phyloP scores from a whole-genome alignment of 176 grass and related monocot genomes.

The Cenchrus fungigraminus region DNA sequence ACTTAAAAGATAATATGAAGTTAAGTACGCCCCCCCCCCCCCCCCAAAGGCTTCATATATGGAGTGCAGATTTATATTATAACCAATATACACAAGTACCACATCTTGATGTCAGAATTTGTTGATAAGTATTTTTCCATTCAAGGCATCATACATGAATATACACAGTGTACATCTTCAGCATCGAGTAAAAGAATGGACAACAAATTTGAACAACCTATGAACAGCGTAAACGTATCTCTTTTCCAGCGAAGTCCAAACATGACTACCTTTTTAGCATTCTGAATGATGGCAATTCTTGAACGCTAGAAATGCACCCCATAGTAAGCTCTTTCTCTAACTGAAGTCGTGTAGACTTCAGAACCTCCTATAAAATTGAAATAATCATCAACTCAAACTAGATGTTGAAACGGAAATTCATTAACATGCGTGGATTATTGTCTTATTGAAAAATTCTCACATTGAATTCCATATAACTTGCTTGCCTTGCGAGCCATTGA shows the following conservation, averaged over 20 bases:
- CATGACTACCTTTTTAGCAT: constrained; percentile 56
- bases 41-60: background rate
- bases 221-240: background rate
- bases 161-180: background rate
- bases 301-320: constrained; percentile 54
- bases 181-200: constrained; percentile 41
- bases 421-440: constrained; percentile 7
- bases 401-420: constrained; percentile 6
- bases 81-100: background rate
- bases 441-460: constrained; percentile 40
- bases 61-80: background rate
- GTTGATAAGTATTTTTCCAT: background rate
- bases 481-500: constrained; percentile 71
- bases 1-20: background rate
- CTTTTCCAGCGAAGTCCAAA: constrained; percentile 20
- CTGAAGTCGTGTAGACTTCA: constrained; percentile 68
- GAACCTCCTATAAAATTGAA: constrained; percentile 66
- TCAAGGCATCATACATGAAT: background rate
- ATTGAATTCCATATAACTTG: constrained; percentile 96
- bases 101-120: background rate
- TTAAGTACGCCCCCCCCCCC: background rate
- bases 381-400: constrained; percentile 19
- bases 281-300: constrained; percentile 66
- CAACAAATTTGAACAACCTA: constrained; percentile 17
- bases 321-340: constrained; percentile 70